Evolutionary conservation across 768 basidiomycete species (phyloP), one percentile per base, ranked within the genome.

Genomic region (Leucocoprinus leucothites): DNA sequence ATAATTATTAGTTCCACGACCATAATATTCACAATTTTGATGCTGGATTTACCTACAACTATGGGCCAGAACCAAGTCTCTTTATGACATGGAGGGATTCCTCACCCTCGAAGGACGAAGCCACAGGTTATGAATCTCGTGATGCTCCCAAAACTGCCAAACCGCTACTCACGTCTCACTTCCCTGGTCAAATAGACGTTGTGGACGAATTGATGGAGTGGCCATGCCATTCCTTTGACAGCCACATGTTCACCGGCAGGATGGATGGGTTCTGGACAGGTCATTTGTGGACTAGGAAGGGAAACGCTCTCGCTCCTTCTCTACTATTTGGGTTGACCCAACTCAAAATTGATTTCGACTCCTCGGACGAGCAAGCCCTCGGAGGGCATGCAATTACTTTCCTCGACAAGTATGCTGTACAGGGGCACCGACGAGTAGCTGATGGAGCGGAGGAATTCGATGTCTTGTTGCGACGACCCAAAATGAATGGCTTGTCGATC

Each of bases 401-500:
- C 8, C 26, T 47, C 21, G 53, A 28, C 2, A 53, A 24, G 22
- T 36, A 44, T 11, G 28, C 43, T 2, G 43, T 34, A 13, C 16
- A 44, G 9, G 51, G 51, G 5, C 41, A 41, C 14, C 43, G 51
- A 24, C 40, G 40, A 19, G 5, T 41, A 3, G 40, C 6, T 16
- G 40, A 14, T 4, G 54, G n/a, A 9, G 11, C 16, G n/a, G 38
- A 41, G 19, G 48, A 56, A 24, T 22, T 51, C 16, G 48, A 50
- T 31, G 43, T 59, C 14, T 28, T 48, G 14, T 51, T 59, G 31
- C 31, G 31, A 47, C 35, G 26, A 2, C 51, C 45, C 22, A 42
- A 56, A 3, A 5, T 5, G 11, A 53, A 56, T 18, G 58, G 53
- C 9, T 59, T 38, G 46, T 56, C 53, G 18, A 38, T 59, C 9